Evolutionary conservation across 2,329 filamentous ascomycete species (phyloP), one percentile per base, ranked within the genome.

Genomic region (Aspergillus sp.): DNA sequence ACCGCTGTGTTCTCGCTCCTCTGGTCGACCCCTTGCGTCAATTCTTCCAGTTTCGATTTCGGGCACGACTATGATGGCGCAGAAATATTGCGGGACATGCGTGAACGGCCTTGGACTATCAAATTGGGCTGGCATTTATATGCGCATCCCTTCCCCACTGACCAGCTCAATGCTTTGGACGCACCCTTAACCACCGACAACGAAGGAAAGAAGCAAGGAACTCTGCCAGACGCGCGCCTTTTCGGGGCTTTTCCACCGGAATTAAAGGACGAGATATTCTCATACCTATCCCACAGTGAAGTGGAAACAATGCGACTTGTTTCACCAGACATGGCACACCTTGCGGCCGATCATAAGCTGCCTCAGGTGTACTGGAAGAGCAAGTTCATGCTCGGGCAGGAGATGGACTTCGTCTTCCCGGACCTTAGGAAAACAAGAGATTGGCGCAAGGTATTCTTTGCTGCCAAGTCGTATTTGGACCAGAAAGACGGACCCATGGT

Each of bases 31-130:
- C 58, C 63, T 19, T 54, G 44, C 13, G 17, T 40, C 15, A 9
- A 48, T 5, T 4, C 5, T 22, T 56, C 57, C 12, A n/a, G 45
- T 3, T 60, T 63, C 45, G 24, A 58, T 11, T 57, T 63, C 30
- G 62, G 60, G 3, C 62, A 64, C 45, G 56, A 60, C 22, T 61
- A 64, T 24, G 39, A 33, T 13, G 58, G 62, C 13, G 60, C 62
- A 8, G 47, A n/a, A 3, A 15, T 34, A 22, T 40, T 51, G 8
- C 56, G 55, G 8, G 51, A 39, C 27, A 9, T 30, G 2, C 3
- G 33, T 15, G 58, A 44, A 4, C 20, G 41, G 15, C 51, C 47
- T 3, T n/a, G 4, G 24, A 27, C n/a, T 8, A 22, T 49, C 3
- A 17, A 3, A 13, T 6, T 30, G 46, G 11, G n/a, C 24, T 51